Evolutionary conservation across 305 asterid species (phyloP), one percentile per base, ranked within the genome.

Genomic region (Rubia occidens): DNA sequence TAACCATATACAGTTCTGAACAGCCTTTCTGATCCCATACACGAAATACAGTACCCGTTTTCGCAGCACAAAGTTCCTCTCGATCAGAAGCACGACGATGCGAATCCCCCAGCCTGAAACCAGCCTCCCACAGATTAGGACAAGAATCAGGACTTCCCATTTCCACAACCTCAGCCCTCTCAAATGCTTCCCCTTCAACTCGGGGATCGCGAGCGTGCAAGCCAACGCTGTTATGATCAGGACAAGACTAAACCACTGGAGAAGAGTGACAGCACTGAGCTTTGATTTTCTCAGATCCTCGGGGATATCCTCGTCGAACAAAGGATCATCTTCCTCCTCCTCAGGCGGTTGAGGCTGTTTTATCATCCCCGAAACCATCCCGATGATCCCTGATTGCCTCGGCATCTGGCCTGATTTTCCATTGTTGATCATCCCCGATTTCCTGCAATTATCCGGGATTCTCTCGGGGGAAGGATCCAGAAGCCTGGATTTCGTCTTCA

Each of bases 401-500:
- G 58, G 58, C 21, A 32, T 42, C 21, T 47, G 49, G 18, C 69
- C 81, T 2, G 84, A 77, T 54, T 26, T 64, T 9, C 68, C 9
- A 2, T 64, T 26, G n/a, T 74, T 77, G n/a, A 73, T 67, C 21
- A 32, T 69, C 71, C 74, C 81, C 7, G 82, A 60, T 63, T 24
- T 78, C 47, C 43, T 1, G 58, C 11, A 53, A 7, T 53, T 73
- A 29, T 77, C 85, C 15, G 74, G 67, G 0, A 32, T n/a, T 35
- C 47, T 63, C 24, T 84, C 91, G 1, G 87, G 87, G 2, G 88
- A 84, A 0, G 87, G 95, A 72, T 95, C 97, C 61, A 91, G 78
- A 54, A 95, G 73, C 67, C 99, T 78, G 10, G 99, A 95, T 76
- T 73, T 81, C 1, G 99, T 91, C 74, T 88, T 95, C 74, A 75